These are phyloP conservation scores for Bipolaris oryzae DNA, from an alignment of 2,329 filamentous ascomycete genomes.

Conservation along the genomic window DNA sequence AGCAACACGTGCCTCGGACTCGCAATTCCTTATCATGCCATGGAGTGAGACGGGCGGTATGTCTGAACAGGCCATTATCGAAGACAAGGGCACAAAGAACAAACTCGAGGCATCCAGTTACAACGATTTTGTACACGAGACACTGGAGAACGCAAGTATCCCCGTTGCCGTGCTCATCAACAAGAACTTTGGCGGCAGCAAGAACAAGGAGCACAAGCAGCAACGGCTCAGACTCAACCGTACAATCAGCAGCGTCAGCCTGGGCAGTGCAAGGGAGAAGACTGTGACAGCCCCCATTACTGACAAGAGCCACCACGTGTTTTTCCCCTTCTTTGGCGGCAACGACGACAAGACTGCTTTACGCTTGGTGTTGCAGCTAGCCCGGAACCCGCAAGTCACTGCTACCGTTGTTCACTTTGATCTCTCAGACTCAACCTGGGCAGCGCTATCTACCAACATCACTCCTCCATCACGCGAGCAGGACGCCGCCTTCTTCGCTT, in stretches of 20 bases:
- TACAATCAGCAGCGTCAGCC: constrained; percentile 41
- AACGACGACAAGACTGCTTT: constrained; percentile 81
- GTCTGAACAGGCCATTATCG: constrained; percentile 64
- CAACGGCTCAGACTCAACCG: constrained; percentile 27
- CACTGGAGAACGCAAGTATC: constrained; percentile 67
- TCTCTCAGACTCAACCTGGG: constrained; percentile 31
- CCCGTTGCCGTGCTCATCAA: constrained; percentile 83
- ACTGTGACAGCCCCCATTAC: constrained; percentile 61
- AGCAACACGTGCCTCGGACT: constrained; percentile 63
- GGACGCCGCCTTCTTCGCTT: constrained; percentile 62
- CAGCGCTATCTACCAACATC: constrained; percentile 12
- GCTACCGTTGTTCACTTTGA: constrained; percentile 73
- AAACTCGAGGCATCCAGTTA: constrained; percentile 69
- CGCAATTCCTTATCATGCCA: constrained; percentile 78
- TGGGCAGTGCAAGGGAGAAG: constrained; percentile 65
- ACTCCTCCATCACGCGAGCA: constrained; percentile 43
- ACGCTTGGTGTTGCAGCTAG: constrained; percentile 81
- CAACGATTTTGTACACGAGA: constrained; percentile 72
- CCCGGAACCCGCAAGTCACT: constrained; percentile 77
- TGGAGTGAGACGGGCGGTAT: constrained; percentile 86
- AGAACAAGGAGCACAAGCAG: constrained; percentile 38
- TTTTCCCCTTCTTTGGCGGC: constrained; percentile 85
- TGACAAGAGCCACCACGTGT: constrained; percentile 79
- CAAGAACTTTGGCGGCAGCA: constrained; percentile 65
- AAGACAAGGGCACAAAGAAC: constrained; percentile 58